Base-by-base conservation (phyloP, 371 early-diverging fungal genomes). In the Mucor racemosus region DNA sequence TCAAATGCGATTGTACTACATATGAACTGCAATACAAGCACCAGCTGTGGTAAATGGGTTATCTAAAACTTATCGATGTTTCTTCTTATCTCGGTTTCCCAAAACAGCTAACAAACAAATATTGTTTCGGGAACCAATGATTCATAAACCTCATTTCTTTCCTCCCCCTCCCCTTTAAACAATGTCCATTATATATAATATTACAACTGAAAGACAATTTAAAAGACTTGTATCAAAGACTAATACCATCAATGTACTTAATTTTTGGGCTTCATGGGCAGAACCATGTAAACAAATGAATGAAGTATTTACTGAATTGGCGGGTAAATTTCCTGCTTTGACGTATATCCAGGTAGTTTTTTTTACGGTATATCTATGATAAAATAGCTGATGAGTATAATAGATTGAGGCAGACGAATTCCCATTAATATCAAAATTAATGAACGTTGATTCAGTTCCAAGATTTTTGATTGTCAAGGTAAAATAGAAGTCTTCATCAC, bases 251-350 rank as follows among this genome's bases (percentile, higher is more conserved):
- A 60, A 75, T 60, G 78, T 84, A 11, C 75, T 95, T 59, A 89
- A 92, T 82, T 96, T 96, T 76, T 94, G 91, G 90, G 97, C 97
- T 9, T 50, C 78, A 26, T 95, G 94, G 95, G 93, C 92, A 55
- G 88, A 88, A 38, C 91, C 92, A 31, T 94, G 95, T 82, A 73
- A 76, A 66, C 93, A 95, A 78, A 93, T 97, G 90, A 93, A 93
- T 75, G 86, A 90, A 44, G 90, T 95, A 14, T 90, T 95, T 68
- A 84, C 80, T 41, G 95, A 92, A 72, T 82, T 96, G 39, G 88
- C 94, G 5, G 73, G 70, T 38, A 91, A 40, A 55, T 63, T 39
- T 31, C 53, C 55, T n/a, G 21, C 53, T 9, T 40, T 40, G 21
- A 21, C 14, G 1, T 54, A 39, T 5, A 54, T 54, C 4, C 33